Evolutionary conservation across 352 stramenopile species (phyloP).

Genomic region (Globisporangium nagaii): DNA sequence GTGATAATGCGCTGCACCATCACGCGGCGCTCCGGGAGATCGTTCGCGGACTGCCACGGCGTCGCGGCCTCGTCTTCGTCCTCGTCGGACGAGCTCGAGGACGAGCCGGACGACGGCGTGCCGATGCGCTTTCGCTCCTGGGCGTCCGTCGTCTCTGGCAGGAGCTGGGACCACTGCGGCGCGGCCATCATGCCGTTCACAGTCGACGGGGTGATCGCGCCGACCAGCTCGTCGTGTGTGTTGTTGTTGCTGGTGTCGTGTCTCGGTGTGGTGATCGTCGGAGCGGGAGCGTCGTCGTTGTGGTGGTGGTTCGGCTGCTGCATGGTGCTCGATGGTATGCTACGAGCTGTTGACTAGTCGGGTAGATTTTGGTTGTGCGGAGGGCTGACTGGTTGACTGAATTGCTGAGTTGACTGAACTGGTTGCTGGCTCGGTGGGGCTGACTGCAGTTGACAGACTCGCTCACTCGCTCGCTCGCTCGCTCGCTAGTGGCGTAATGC

Average conservation of each 20-base stretch:
- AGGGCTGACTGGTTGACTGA: too few relatives aligned
- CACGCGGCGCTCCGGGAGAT: conserved; percentile 52
- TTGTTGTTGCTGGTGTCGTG: conserved; percentile 2
- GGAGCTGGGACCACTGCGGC: conserved; percentile 24
- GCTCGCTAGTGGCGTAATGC: too few relatives aligned
- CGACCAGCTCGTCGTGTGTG: conserved; percentile 2
- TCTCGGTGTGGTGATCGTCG: background rate
- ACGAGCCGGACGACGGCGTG: conserved; percentile 14
- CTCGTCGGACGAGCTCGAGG: conserved; percentile 8
- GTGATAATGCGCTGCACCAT: conserved; percentile 74
- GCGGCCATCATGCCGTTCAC: conserved; percentile 13
- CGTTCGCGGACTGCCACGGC: conserved; percentile 51
- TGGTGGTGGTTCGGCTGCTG: too few relatives aligned
- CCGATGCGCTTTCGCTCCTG: conserved; percentile 14
- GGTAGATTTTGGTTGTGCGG: background rate
- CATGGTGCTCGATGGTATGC: background rate
- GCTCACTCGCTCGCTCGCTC: background rate
- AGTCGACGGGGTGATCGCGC: conserved; percentile 17
- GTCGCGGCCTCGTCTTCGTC: conserved; percentile 4
- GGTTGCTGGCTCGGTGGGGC: background rate
- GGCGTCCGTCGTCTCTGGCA: conserved; percentile 17
- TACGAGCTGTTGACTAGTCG: conserved; percentile 2
- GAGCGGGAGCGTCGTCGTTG: background rate
- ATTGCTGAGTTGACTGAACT: background rate
- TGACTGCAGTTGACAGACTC: background rate